These are phyloP conservation scores for Pseudogymnoascus sp. DNA, from an alignment of 2,329 filamentous ascomycete species.

Conservation along the genomic window DNA sequence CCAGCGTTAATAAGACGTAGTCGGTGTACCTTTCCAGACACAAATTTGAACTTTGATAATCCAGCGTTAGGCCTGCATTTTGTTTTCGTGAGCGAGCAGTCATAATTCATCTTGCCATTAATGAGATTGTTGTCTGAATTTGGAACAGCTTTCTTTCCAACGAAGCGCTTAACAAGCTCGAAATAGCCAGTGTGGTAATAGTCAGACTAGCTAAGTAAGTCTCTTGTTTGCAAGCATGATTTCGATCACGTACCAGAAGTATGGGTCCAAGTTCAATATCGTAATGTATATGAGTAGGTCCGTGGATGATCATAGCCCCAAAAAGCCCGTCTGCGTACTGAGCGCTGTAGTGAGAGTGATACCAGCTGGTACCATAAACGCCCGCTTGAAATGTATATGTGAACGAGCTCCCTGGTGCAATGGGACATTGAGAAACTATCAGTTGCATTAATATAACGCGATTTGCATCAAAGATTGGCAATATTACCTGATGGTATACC, in stretches of 20 bases:
- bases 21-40: constrained; percentile 37
- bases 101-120: constrained; percentile 28
- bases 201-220: neutral
- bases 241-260: constrained; percentile 17
- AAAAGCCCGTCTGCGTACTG: constrained; percentile 43
- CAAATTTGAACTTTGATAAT: constrained; percentile 33
- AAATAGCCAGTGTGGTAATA: neutral
- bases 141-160: neutral
- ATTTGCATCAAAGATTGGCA: neutral
- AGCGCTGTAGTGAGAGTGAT: constrained; percentile 51
- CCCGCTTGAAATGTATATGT: constrained; percentile 26
- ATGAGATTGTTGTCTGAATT: constrained; percentile 24
- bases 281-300: constrained; percentile 49
- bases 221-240: neutral
- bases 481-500: neutral
- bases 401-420: constrained; percentile 39
- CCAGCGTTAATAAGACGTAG: constrained; percentile 42
- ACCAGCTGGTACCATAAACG: constrained; percentile 46
- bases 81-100: constrained; percentile 10
- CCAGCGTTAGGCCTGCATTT: constrained; percentile 18
- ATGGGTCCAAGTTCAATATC: constrained; percentile 56
- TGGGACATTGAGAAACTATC: constrained; percentile 54
- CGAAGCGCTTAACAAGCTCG: neutral
- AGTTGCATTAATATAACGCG: neutral
- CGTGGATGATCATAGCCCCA: constrained; percentile 55